Evolutionary conservation across 2,329 filamentous ascomycete species (phyloP).

Genomic region (Sarocladiaceae sp.): DNA sequence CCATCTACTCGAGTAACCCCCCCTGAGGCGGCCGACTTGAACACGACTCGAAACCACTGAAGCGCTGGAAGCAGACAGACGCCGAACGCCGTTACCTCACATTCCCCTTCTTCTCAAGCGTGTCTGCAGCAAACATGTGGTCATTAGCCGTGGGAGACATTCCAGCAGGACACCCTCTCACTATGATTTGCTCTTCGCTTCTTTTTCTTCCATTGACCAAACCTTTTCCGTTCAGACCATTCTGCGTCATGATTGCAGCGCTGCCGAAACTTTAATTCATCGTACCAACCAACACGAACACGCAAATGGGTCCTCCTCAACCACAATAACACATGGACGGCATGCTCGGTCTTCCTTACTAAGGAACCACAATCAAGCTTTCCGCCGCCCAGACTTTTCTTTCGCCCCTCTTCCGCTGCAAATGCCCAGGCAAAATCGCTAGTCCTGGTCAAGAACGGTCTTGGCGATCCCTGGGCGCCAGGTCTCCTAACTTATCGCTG

Average conservation of each 20-base stretch:
- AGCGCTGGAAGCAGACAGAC: no score
- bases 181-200: no score
- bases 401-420: slow-evolving; percentile 11
- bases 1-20: not conserved
- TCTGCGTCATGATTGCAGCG: slow-evolving; percentile 1
- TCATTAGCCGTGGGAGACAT: not conserved
- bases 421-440: slow-evolving; percentile 9
- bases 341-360: no score
- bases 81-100: no score
- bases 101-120: no score
- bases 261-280: slow-evolving; percentile 6
- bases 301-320: no score
- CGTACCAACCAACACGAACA: not conserved
- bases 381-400: slow-evolving; percentile 16
- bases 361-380: slow-evolving; percentile 17
- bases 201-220: not conserved
- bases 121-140: no score
- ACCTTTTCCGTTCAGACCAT: not conserved
- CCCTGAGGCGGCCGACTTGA: not conserved
- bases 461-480: not conserved
- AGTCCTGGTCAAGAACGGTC: slow-evolving; percentile 6
- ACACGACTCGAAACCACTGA: not conserved
- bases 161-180: not conserved
- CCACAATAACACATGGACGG: no score
- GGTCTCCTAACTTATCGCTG: not conserved